Conservation (phyloP, 1,284 basidiomycete species). For the Trametes sp. region DNA sequence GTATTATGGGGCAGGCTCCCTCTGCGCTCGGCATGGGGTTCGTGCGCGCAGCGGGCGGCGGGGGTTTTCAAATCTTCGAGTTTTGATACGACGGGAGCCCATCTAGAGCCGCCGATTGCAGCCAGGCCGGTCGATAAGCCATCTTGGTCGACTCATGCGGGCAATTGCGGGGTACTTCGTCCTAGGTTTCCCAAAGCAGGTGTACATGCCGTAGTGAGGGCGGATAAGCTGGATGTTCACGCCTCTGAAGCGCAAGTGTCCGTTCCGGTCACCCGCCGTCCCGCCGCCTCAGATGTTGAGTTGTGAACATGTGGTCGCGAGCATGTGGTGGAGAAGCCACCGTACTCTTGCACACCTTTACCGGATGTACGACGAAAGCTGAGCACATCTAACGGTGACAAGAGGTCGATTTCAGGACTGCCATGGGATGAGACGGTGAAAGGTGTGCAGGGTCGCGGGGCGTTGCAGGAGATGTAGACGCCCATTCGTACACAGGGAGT, state of each 20-base stretch:
- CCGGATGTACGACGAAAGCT: too few relatives aligned
- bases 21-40: constrained; percentile 6
- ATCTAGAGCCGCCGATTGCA: constrained; percentile 17
- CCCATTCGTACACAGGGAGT: not conserved
- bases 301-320: too few relatives aligned
- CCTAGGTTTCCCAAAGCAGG: not conserved
- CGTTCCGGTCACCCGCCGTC: too few relatives aligned
- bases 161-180: not conserved
- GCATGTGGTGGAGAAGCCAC: too few relatives aligned
- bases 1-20: not conserved
- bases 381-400: too few relatives aligned
- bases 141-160: not conserved
- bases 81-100: constrained; percentile 14
- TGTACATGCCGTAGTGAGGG: not conserved
- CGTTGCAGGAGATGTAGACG: not conserved
- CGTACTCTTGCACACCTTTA: too few relatives aligned
- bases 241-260: too few relatives aligned
- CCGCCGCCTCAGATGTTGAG: too few relatives aligned
- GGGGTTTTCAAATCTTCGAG: constrained; percentile 5
- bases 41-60: constrained; percentile 8
- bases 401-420: too few relatives aligned
- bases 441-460: too few relatives aligned
- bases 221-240: too few relatives aligned
- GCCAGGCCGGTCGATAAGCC: constrained; percentile 16
- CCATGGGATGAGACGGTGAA: too few relatives aligned